Evolutionary conservation across 129 eudicot species (phyloP).

Genomic region (Centella asiatica): DNA sequence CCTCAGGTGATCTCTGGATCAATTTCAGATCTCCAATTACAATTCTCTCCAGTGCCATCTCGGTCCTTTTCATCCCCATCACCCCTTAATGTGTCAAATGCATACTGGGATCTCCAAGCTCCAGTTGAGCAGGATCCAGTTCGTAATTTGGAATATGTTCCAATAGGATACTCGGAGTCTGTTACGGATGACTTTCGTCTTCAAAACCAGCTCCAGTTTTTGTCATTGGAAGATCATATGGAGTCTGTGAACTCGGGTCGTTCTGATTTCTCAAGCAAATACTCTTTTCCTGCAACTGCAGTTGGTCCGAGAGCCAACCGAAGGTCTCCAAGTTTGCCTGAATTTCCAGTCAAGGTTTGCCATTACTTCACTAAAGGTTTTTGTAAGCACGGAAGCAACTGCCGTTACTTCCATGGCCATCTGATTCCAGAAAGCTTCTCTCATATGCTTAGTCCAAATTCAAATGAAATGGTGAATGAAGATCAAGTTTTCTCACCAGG

Average conservation of each 20-base stretch:
- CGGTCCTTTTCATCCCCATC: conserved; percentile 26
- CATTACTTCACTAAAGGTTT: conserved; percentile 50
- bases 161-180: conserved; percentile 27
- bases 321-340: conserved; percentile 51
- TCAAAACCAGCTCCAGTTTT: conserved; percentile 36
- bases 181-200: conserved; percentile 30
- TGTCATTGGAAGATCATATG: conserved; percentile 40
- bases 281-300: conserved; percentile 33
- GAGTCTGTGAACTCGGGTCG: conserved; percentile 22
- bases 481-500: conserved; percentile 38
- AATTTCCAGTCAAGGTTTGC: conserved; percentile 52
- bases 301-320: conserved; percentile 44
- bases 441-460: conserved; percentile 21
- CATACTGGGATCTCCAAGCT: conserved; percentile 30
- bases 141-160: conserved; percentile 26
- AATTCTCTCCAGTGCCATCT: conserved; percentile 30
- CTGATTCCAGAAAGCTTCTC: conserved; percentile 40
- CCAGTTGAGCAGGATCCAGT: conserved; percentile 10
- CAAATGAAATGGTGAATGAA: conserved; percentile 19
- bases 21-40: conserved; percentile 27
- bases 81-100: conserved; percentile 25
- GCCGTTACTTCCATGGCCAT: conserved; percentile 41
- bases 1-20: conserved; percentile 15
- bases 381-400: conserved; percentile 53
- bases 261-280: conserved; percentile 24